Conservation (phyloP, 768 basidiomycete species). For the Hebeloma cylindrosporum region DNA sequence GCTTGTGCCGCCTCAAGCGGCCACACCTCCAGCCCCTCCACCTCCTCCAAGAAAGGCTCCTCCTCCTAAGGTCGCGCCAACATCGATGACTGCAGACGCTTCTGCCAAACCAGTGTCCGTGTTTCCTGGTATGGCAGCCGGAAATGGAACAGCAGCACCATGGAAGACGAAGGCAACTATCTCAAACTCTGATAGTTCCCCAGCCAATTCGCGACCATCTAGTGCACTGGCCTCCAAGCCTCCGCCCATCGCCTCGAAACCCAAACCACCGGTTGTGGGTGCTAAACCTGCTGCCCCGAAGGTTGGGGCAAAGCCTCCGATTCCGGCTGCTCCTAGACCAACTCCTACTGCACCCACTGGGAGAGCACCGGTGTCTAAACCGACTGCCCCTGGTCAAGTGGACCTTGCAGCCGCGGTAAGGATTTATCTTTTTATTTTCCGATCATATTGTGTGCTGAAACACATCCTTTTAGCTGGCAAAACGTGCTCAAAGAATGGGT, state of each 20-base stretch:
- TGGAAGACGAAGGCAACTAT: slow-evolving; percentile 62
- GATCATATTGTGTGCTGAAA: slow-evolving; percentile 5
- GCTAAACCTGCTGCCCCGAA: slow-evolving; percentile 43
- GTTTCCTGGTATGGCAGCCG: slow-evolving; percentile 71
- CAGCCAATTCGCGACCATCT: slow-evolving; percentile 49
- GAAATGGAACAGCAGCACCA: slow-evolving; percentile 68
- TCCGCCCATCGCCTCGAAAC: slow-evolving; percentile 62
- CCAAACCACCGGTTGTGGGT: slow-evolving; percentile 54
- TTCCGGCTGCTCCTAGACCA: slow-evolving; percentile 59
- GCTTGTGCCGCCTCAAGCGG: slow-evolving; percentile 65
- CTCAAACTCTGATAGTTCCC: slow-evolving; percentile 35
- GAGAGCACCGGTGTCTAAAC: slow-evolving; percentile 37
- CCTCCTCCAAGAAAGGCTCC: slow-evolving; percentile 59
- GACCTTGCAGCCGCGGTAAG: slow-evolving; percentile 85
- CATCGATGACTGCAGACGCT: slow-evolving; percentile 53
- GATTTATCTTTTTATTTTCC: slow-evolving; percentile 17
- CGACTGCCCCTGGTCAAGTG: slow-evolving; percentile 56
- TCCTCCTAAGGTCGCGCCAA: slow-evolving; percentile 37
- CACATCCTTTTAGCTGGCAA: slow-evolving; percentile 57
- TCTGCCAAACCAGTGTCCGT: slow-evolving; percentile 80
- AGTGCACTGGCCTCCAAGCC: slow-evolving; percentile 51
- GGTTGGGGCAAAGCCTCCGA: slow-evolving; percentile 56
- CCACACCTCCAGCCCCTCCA: slow-evolving; percentile 65
- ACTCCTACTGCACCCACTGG: slow-evolving; percentile 39
- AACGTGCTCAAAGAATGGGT: slow-evolving; percentile 66